phyloP scores from a whole-genome alignment of 192 early-diverging fungal species.

The Chytriomyces sp. region DNA sequence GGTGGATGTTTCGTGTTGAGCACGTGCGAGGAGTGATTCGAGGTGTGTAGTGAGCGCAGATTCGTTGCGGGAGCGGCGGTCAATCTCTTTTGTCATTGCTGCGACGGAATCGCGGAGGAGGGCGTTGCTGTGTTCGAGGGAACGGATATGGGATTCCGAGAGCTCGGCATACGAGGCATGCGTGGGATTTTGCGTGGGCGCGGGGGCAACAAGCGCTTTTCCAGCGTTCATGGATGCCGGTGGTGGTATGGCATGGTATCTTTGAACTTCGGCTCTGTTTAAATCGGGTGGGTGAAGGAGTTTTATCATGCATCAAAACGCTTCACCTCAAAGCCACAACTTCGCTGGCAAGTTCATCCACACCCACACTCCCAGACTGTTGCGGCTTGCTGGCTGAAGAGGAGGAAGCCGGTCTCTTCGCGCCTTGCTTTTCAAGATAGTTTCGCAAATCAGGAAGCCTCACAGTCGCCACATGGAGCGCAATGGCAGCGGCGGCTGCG shows the following conservation, averaged over 20 bases:
- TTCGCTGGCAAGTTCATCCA: background rate
- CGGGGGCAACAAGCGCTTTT: background rate
- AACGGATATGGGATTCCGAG: background rate
- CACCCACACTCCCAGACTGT: background rate
- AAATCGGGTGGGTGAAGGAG: too few species aligned
- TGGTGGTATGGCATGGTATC: too few species aligned
- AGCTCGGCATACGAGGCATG: constrained; percentile 8
- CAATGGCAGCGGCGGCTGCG: constrained; percentile 7
- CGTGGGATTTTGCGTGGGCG: background rate
- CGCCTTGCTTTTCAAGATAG: background rate
- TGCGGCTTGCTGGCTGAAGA: background rate
- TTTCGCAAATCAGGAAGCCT: constrained; percentile 9
- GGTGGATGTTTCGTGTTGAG: background rate
- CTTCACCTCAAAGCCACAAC: background rate
- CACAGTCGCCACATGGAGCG: background rate
- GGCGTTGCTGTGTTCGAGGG: background rate
- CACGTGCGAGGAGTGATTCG: background rate
- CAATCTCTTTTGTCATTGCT: background rate
- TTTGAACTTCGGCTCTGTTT: too few species aligned
- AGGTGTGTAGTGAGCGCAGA: background rate
- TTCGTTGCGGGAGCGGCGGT: background rate
- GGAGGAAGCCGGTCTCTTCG: background rate
- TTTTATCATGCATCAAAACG: background rate
- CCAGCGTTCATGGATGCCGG: too few species aligned
- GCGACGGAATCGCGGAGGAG: background rate